These are phyloP conservation scores for Catenaria anguillulae DNA, from an alignment of 371 early-diverging fungal genomes.

Conservation along the genomic window DNA sequence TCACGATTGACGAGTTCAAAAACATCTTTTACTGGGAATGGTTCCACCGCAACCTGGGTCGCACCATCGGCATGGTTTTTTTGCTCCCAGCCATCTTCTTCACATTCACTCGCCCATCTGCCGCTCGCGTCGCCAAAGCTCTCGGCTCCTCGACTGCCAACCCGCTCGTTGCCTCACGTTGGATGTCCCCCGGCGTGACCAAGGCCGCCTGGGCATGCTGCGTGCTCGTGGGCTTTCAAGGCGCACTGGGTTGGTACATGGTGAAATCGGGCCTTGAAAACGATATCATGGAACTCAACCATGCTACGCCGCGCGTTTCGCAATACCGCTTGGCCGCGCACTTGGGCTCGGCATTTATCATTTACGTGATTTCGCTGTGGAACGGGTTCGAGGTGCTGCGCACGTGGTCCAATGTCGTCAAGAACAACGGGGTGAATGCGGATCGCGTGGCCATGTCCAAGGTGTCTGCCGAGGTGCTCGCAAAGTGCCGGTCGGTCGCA, in stretches of 20 bases:
- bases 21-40: constrained; percentile 93
- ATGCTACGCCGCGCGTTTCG: constrained; percentile 78
- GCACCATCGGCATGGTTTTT: constrained; percentile 78
- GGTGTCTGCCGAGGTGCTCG: constrained; percentile 3
- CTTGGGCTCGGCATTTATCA: constrained; percentile 71
- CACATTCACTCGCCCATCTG: constrained; percentile 40
- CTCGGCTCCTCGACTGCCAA: constrained; percentile 4
- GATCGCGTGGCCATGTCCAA: background rate
- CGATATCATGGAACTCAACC: constrained; percentile 57
- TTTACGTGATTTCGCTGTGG: constrained; percentile 61
- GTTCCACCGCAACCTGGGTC: constrained; percentile 86
- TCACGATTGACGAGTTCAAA: constrained; percentile 84
- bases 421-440: background rate
- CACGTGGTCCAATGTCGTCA: background rate
- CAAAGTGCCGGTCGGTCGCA: background rate
- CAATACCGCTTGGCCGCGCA: constrained; percentile 90
- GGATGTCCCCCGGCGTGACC: constrained; percentile 50
- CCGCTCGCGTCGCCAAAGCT: background rate
- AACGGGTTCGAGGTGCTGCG: constrained; percentile 58
- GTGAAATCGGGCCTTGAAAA: constrained; percentile 78
- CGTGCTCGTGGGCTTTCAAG: constrained; percentile 72
- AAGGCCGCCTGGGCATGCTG: constrained; percentile 58
- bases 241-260: constrained; percentile 96
- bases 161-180: constrained; percentile 5
- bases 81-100: constrained; percentile 76